Conservation (phyloP, 371 early-diverging fungal species). For the Furculomyces boomerangus region DNA sequence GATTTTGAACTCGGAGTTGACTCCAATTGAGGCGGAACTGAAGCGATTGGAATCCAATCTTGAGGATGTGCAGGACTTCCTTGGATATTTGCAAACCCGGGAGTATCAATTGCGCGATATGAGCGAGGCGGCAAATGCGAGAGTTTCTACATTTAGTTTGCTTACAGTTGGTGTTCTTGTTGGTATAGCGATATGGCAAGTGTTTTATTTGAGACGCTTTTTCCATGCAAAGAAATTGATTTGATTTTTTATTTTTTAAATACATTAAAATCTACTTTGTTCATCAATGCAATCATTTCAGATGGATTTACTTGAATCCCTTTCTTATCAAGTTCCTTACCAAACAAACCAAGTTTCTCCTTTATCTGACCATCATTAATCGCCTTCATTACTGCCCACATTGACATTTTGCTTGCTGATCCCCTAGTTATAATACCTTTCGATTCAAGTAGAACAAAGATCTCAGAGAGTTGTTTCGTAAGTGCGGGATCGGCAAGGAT, state of each 20-base stretch:
- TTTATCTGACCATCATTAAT: neutral
- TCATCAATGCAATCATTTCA: no score
- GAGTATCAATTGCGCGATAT: conserved; percentile 70
- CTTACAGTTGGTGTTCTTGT: conserved; percentile 47
- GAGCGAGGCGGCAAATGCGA: conserved; percentile 74
- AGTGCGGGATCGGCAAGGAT: no score
- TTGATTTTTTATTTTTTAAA: conserved; percentile 11
- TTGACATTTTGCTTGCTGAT: neutral
- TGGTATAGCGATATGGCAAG: conserved; percentile 57
- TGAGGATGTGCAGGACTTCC: conserved; percentile 53
- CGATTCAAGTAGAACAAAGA: no score
- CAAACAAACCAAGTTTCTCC: neutral
- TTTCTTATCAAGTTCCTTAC: neutral
- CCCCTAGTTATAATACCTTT: neutral
- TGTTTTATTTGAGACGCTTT: conserved; percentile 61
- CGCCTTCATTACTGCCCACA: neutral
- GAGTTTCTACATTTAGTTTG: conserved; percentile 59
- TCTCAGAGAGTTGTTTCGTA: no score
- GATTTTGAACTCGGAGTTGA: conserved; percentile 54
- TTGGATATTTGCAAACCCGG: conserved; percentile 57
- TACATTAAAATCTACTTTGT: neutral
- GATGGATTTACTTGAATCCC: no score
- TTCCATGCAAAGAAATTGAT: conserved; percentile 77
- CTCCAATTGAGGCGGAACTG: conserved; percentile 77
- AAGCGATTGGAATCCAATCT: conserved; percentile 54